Evolutionary conservation across 805 yeast genomes (phyloP).

Genomic region (Ogataea thermomethanolica): DNA sequence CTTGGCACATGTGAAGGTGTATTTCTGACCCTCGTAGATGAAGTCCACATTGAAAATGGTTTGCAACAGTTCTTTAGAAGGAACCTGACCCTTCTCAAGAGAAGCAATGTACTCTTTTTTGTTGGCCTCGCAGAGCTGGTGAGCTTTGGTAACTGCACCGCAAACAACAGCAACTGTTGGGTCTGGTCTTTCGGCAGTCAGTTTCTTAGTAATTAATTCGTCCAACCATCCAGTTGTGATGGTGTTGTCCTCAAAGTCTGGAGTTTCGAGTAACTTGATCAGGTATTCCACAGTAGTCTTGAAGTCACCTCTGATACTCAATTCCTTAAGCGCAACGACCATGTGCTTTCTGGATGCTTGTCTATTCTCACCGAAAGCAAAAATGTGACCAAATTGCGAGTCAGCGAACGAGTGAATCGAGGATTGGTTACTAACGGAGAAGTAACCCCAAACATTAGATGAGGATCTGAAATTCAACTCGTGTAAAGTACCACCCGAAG

Average conservation of each 20-base stretch:
- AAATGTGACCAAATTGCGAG: constrained; percentile 98
- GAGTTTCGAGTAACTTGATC: constrained; percentile 91
- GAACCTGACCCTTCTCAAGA: constrained; percentile 95
- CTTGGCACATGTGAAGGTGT: constrained; percentile 93
- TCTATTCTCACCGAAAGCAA: constrained; percentile 98
- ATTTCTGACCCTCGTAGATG: constrained; percentile 89
- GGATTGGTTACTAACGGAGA: constrained; percentile 94
- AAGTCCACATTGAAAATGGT: constrained; percentile 92
- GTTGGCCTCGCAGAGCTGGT: constrained; percentile 68
- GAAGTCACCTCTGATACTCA: constrained; percentile 97
- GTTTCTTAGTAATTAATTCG: constrained; percentile 86
- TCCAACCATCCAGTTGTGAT: constrained; percentile 99
- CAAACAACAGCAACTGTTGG: constrained; percentile 85
- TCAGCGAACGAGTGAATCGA: constrained; percentile 97
- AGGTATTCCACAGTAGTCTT: constrained; percentile 96
- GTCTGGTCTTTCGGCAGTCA: constrained; percentile 97
- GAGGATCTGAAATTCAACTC: constrained; percentile 96
- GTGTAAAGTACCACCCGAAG: constrained; percentile 94
- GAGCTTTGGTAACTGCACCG: constrained; percentile 98
- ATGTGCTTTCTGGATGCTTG: constrained; percentile 97
- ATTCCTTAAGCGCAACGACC: constrained; percentile 97
- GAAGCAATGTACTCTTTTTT: constrained; percentile 65
- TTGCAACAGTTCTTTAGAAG: constrained; percentile 73
- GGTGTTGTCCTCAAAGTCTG: constrained; percentile 93
- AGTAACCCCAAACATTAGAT: constrained; percentile 99